These are phyloP conservation scores for Malania oleifera DNA, from an alignment of 164 flowering plant species.

Conservation along the genomic window DNA sequence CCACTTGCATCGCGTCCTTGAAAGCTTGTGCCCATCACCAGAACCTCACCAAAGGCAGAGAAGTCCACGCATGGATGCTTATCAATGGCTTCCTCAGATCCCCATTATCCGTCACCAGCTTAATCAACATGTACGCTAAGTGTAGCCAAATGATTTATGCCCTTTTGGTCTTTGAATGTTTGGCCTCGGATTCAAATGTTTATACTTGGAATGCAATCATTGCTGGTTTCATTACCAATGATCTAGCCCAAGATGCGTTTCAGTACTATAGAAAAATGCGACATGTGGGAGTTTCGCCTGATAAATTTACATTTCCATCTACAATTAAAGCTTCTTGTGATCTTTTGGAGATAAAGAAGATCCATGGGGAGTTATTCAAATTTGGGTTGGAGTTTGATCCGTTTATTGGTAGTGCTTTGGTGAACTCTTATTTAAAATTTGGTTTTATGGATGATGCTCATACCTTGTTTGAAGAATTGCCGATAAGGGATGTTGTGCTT, in stretches of 20 bases:
- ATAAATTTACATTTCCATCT: slow-evolving; percentile 64
- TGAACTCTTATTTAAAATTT: slow-evolving; percentile 31
- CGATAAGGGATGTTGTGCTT: slow-evolving; percentile 50
- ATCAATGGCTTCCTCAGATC: slow-evolving; percentile 30
- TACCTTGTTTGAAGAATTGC: slow-evolving; percentile 36
- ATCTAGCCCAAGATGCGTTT: slow-evolving; percentile 26
- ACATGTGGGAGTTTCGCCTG: slow-evolving; percentile 31
- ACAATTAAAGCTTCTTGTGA: slow-evolving; percentile 47
- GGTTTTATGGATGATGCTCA: slow-evolving; percentile 27
- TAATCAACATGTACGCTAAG: slow-evolving; percentile 79
- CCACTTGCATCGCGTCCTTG: slow-evolving; percentile 36
- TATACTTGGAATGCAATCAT: slow-evolving; percentile 61
- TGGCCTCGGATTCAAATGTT: slow-evolving; percentile 29
- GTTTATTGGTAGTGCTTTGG: slow-evolving; percentile 43
- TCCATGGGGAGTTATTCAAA: slow-evolving; percentile 44
- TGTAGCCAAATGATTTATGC: slow-evolving; percentile 43
- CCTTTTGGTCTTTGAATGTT: slow-evolving; percentile 27
- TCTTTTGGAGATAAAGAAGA: slow-evolving; percentile 31
- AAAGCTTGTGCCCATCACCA: slow-evolving; percentile 48
- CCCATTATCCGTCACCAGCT: slow-evolving; percentile 53
- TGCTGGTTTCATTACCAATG: slow-evolving; percentile 46
- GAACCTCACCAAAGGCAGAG: slow-evolving; percentile 40
- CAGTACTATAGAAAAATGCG: slow-evolving; percentile 40
- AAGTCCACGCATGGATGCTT: slow-evolving; percentile 48
- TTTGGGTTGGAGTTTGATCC: slow-evolving; percentile 33